Base-by-base conservation (phyloP, 164 flowering plant genomes). In the Vitis vinifera region DNA sequence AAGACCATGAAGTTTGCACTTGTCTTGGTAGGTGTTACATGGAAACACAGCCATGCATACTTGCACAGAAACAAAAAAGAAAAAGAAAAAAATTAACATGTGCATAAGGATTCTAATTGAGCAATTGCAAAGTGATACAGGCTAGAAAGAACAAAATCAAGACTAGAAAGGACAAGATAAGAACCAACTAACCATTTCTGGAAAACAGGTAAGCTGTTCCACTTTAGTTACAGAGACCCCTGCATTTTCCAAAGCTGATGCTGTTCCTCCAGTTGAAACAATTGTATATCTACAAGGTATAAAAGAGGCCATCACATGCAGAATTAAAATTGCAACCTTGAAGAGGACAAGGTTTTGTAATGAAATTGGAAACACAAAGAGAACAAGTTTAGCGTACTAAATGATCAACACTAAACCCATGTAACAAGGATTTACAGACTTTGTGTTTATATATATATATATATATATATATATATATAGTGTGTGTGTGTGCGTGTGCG, bases 201-300 rank as follows among this genome's bases (percentile, higher is more conserved):
- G 99, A 60, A 96, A 96, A 77, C 69, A 49, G 15, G 99, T 96
- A 67, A 96, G 82, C 67, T 92, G 85, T 74, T 96, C 99, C 68
- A 93, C 99, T 79, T 92, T 92, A 31, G 91, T 91, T 13, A 96
- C 98, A 73, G 95, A 69, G 3, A 96, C 78, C 51, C 97, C 99
- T 76, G 87, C 85, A 75, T 65, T 78, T 77, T 88, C 93, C 71
- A 96, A 82, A 68, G 97, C 77, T 72, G 92, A 76, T 69, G 98
- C 94, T 12, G 99, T 96, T 71, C 99, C 99, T 78, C 99, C 99
- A 73, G 99, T 96, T 64, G 99, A 96, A 75, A 96, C 97, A 79
- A 96, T 85, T 11, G 87, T 84, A 76, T 85, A 91, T 71, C 99
- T 96, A 66, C 27, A 79, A 2, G 19, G 14, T 48, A 37, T 5